These are phyloP conservation scores for Epichloe uncinata DNA, from an alignment of 2,329 filamentous ascomycete species.

Conservation along the genomic window DNA sequence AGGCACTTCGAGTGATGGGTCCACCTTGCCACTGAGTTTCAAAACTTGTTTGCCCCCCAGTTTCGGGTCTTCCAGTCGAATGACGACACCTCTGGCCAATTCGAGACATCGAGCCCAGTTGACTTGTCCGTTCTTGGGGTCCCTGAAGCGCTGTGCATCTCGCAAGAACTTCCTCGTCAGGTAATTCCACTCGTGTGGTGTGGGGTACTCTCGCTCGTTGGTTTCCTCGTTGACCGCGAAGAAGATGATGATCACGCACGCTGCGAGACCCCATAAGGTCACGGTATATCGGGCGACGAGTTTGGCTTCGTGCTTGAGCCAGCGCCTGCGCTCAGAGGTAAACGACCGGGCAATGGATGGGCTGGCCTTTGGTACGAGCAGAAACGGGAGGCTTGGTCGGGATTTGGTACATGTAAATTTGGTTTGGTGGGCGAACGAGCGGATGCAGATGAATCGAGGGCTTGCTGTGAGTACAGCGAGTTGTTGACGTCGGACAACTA, in stretches of 20 bases:
- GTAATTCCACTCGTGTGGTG: conserved; percentile 70
- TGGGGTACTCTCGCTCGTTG: conserved; percentile 63
- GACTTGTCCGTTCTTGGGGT: conserved; percentile 36
- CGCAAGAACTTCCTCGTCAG: conserved; percentile 55
- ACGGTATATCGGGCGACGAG: conserved; percentile 54
- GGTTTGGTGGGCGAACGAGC: conserved; percentile 16
- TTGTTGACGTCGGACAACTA: conserved; percentile 19
- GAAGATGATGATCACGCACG: conserved; percentile 45
- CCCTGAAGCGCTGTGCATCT: conserved; percentile 45
- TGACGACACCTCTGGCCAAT: conserved; percentile 45
- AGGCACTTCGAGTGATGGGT: conserved; percentile 53
- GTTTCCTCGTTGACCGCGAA: conserved; percentile 60
- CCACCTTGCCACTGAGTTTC: conserved; percentile 45
- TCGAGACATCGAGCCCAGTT: conserved; percentile 58
- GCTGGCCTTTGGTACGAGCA: conserved; percentile 33
- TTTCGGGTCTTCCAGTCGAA: conserved; percentile 53
- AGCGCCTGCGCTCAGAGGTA: conserved; percentile 63
- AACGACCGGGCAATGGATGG: conserved; percentile 54
- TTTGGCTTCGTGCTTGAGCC: conserved; percentile 57
- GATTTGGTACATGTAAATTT: conserved; percentile 17
- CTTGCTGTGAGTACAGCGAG: conserved; percentile 7
- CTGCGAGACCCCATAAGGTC: conserved; percentile 50
- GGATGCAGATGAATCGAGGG: conserved; percentile 11
- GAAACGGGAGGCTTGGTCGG: conserved; percentile 32
- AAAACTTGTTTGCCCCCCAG: conserved; percentile 54